Percentiles rank a stretch among this genome's conserved stretches.
These are phyloP conservation scores for Aspergillus novofumigatus DNA, from an alignment of 2,329 filamentous ascomycete genomes.

Conservation along the genomic window DNA sequence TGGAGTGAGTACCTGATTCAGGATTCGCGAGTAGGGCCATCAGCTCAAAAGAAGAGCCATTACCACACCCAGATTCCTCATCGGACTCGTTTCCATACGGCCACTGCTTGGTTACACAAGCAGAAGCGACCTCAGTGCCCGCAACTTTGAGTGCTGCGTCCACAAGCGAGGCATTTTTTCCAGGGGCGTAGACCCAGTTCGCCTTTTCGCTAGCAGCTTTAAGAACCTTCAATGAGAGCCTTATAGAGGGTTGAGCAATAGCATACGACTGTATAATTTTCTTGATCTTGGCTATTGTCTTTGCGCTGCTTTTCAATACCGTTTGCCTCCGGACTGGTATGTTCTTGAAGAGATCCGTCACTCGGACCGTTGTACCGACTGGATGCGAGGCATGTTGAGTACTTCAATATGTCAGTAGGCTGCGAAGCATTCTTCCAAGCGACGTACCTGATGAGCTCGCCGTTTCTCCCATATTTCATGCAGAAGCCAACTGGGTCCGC, in stretches of 20 bases:
- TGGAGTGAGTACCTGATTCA: slow-evolving; percentile 29
- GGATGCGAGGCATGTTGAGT: slow-evolving; percentile 49
- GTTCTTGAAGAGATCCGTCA: slow-evolving; percentile 53
- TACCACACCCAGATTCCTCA: neutral
- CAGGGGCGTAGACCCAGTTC: slow-evolving; percentile 60
- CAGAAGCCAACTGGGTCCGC: slow-evolving; percentile 52
- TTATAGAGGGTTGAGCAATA: slow-evolving; percentile 53
- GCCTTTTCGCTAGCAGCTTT: slow-evolving; percentile 57
- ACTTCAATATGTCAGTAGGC: slow-evolving; percentile 13
- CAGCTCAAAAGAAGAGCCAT: slow-evolving; percentile 37
- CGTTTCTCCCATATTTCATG: slow-evolving; percentile 49
- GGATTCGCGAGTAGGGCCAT: slow-evolving; percentile 48
- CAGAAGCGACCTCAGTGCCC: slow-evolving; percentile 50
- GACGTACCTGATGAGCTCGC: slow-evolving; percentile 44
- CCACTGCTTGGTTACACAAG: slow-evolving; percentile 40
- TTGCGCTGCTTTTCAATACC: slow-evolving; percentile 48
- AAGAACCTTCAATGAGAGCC: slow-evolving; percentile 53
- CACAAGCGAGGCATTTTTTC: slow-evolving; percentile 41
- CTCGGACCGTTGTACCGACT: slow-evolving; percentile 57
- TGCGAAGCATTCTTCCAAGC: neutral
- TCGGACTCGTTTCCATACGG: slow-evolving; percentile 21
- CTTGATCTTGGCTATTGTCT: slow-evolving; percentile 49
- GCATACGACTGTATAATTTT: slow-evolving; percentile 56
- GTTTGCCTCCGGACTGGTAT: slow-evolving; percentile 59
- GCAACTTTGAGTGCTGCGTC: slow-evolving; percentile 55